Evolutionary conservation across 164 flowering plant genomes (phyloP), one percentile per base, ranked within the genome.

Genomic region (Umbilicus rupestris): DNA sequence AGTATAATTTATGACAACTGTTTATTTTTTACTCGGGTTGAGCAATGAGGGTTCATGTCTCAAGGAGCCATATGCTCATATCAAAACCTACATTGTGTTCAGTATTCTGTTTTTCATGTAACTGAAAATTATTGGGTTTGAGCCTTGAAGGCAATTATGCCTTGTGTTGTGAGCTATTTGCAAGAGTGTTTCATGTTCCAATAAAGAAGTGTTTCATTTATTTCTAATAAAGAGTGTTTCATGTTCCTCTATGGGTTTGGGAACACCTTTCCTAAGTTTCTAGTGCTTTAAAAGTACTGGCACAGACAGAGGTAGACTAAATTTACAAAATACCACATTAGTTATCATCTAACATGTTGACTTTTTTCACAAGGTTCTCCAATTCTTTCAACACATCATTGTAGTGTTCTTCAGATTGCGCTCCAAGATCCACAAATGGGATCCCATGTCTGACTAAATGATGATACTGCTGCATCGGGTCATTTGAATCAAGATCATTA

Each of bases 351-450:
- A 68, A 71, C 65, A 73, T 35, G 68, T 58, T 64, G 12, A 76
- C 46, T 67, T 67, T 71, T 60, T 73, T 74, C 74, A 78, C 62
- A 63, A 76, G 65, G 29, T 50, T 59, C 31, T 78, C 67, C 66
- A 78, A 39, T 65, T 72, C 78, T 45, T 74, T 78, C 71, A 77
- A 70, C 26, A 74, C 75, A 35, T 62, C 70, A 75, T 67, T 73
- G 59, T 77, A 78, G 52, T 65, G 76, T 31, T 74, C 73, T 65
- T 70, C 67, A 57, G 78, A 78, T 67, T 65, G 64, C 22, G 76
- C 72, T 24, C 86, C 86, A 77, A 71, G 73, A 64, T 74, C 84
- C 39, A 78, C 76, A 63, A 80, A 67, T 52, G 71, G 77, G 57
- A 80, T 62, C 16, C 73, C 80, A 31, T 30, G 68, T 45, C 60